Percentiles rank a stretch among this genome's conserved stretches.
Conservation (phyloP, 768 basidiomycete species). For the Russula brevipes region DNA sequence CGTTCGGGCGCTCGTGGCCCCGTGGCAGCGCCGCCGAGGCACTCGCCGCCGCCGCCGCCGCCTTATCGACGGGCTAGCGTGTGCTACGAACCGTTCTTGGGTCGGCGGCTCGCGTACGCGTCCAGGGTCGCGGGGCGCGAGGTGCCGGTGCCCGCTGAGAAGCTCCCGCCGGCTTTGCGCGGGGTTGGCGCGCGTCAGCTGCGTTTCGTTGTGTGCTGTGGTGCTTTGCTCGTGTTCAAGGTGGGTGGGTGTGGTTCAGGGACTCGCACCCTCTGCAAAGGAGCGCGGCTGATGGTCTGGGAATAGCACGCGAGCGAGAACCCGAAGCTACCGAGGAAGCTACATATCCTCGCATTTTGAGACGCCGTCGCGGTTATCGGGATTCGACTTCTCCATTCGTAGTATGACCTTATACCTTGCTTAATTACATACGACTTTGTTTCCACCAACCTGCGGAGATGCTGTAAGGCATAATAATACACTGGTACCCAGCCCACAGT, state of each 20-base stretch:
- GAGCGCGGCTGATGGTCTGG: not conserved
- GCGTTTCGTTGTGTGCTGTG: not conserved
- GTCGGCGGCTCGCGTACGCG: conserved; percentile 1
- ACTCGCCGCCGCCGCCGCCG: too few relatives aligned
- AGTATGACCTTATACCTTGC: too few relatives aligned
- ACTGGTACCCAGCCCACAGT: too few relatives aligned
- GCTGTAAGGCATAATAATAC: too few relatives aligned
- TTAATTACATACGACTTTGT: too few relatives aligned
- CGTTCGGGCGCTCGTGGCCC: not conserved
- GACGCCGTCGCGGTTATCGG: too few relatives aligned
- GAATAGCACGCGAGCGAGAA: not conserved
- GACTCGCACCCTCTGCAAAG: too few relatives aligned
- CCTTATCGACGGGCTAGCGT: not conserved
- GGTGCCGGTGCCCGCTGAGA: not conserved
- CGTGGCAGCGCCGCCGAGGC: too few relatives aligned
- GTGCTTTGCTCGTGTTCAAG: conserved; percentile 8
- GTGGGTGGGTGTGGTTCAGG: not conserved
- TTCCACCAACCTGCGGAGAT: too few relatives aligned
- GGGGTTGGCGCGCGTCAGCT: not conserved
- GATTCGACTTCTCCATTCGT: too few relatives aligned
- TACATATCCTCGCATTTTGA: conserved; percentile 10
- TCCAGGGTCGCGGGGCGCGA: not conserved
- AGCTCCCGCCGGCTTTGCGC: not conserved
- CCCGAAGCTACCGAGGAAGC: not conserved
- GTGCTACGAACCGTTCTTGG: not conserved